Conservation (phyloP, 2,329 filamentous ascomycete genomes). For the Arthrobotrys conoides region DNA sequence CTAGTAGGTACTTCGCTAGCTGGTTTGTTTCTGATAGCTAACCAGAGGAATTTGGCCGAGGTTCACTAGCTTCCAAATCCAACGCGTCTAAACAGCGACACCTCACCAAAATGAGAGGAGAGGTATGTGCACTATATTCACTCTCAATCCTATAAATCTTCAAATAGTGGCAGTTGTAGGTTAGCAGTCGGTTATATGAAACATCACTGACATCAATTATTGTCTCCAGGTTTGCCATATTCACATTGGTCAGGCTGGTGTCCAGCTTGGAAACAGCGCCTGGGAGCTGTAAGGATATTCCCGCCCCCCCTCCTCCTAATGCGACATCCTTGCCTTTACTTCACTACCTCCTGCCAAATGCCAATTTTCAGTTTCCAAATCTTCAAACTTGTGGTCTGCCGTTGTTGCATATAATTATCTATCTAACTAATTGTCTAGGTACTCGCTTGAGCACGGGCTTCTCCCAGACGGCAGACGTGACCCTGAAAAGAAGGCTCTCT, state of each 20-base stretch:
- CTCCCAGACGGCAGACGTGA: slow-evolving; percentile 74
- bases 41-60: slow-evolving; percentile 16
- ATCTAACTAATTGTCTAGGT: slow-evolving; percentile 68
- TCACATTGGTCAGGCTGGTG: slow-evolving; percentile 78
- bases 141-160: neutral
- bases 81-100: slow-evolving; percentile 54
- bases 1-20: no score
- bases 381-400: slow-evolving; percentile 25
- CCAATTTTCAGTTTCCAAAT: slow-evolving; percentile 20
- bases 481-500: slow-evolving; percentile 69
- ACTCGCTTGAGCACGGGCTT: slow-evolving; percentile 77
- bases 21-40: slow-evolving; percentile 11
- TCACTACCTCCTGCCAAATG: slow-evolving; percentile 42
- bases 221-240: slow-evolving; percentile 74
- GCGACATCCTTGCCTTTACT: slow-evolving; percentile 56
- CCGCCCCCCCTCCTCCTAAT: neutral
- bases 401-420: slow-evolving; percentile 30
- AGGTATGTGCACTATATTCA: slow-evolving; percentile 24
- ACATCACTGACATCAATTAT: slow-evolving; percentile 28
- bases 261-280: slow-evolving; percentile 77
- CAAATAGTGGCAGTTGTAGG: neutral
- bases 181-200: neutral
- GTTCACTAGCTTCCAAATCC: slow-evolving; percentile 27
- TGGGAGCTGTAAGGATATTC: slow-evolving; percentile 75
- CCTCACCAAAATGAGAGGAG: slow-evolving; percentile 59